A percentile compares a stretch with the other conserved stretches of the same genome.
These are phyloP conservation scores for Cyberlindnera mrakii DNA, from an alignment of 805 yeast genomes.

Conservation along the genomic window DNA sequence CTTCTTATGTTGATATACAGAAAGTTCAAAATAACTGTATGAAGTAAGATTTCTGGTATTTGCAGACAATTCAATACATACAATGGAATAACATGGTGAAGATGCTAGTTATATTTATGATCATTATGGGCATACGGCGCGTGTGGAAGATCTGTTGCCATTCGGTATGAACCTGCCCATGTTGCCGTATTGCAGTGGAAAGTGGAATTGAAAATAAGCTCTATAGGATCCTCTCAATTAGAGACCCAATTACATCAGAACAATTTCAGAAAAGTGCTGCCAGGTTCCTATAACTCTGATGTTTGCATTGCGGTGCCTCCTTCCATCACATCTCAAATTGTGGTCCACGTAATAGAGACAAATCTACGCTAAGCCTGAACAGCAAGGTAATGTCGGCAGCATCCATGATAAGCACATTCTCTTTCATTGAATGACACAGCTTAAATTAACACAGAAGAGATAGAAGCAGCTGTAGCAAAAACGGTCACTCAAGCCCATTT, in stretches of 20 bases:
- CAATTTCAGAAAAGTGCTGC: conserved; percentile 46
- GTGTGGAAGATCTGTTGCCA: conserved; percentile 28
- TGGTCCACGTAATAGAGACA: conserved; percentile 24
- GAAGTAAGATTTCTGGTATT: conserved; percentile 21
- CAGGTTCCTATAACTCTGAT: conserved; percentile 29
- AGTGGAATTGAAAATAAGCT: conserved; percentile 11
- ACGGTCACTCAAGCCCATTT: conserved; percentile 11
- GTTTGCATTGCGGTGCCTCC: conserved; percentile 32
- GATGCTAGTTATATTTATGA: conserved; percentile 45
- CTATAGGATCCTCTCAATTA: conserved; percentile 7
- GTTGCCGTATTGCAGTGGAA: conserved; percentile 28
- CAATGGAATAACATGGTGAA: conserved; percentile 3
- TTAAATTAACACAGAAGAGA: conserved; percentile 15
- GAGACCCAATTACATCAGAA: conserved; percentile 8
- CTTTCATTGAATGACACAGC: conserved; percentile 47
- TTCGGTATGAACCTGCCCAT: conserved; percentile 77
- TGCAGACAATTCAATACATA: conserved; percentile 32
- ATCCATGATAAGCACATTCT: conserved; percentile 23
- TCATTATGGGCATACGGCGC: conserved; percentile 54
- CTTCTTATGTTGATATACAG: conserved; percentile 44
- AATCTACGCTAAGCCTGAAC: no score
- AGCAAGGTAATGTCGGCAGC: not conserved
- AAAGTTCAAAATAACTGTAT: conserved; percentile 62
- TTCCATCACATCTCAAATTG: conserved; percentile 41
- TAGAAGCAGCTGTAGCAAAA: conserved; percentile 14